phyloP scores from a whole-genome alignment of 805 yeast species.

The Torulaspora delbrueckii region DNA sequence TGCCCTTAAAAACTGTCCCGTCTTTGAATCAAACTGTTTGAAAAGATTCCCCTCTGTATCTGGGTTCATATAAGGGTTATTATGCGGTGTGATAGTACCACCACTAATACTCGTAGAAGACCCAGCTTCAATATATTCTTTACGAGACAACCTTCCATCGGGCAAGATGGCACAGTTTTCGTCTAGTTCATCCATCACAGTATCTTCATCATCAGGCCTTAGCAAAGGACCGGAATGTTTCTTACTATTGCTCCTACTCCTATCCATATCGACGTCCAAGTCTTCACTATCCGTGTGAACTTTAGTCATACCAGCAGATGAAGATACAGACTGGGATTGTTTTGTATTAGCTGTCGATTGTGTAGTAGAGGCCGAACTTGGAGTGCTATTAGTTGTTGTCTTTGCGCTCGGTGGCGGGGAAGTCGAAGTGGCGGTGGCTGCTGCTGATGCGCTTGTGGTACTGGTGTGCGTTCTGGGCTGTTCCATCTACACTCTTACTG shows the following conservation, averaged over 20 bases:
- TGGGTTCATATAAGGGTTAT: constrained; percentile 5
- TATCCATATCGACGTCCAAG: constrained; percentile 8
- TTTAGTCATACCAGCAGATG: constrained; percentile 2
- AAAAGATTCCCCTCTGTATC: constrained; percentile 17
- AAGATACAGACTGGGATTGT: constrained; percentile 1
- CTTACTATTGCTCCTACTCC: constrained; percentile 1
- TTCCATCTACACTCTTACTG: constrained; percentile 13
- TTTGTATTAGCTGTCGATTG: constrained; percentile 4
- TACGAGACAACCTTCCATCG: constrained; percentile 4
- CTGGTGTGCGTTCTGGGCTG: constrained; percentile 23
- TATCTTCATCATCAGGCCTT: constrained; percentile 5
- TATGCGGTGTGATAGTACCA: constrained; percentile 11
- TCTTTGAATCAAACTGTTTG: constrained; percentile 32
- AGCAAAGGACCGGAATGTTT: constrained; percentile 3
- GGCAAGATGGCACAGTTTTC: not conserved
- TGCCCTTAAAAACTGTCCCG: constrained; percentile 29
- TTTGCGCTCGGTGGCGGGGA: constrained; percentile 9
- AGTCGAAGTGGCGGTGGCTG: constrained; percentile 9
- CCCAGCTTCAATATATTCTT: constrained; percentile 12
- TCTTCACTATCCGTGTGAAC: constrained; percentile 5
- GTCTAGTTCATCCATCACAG: constrained; percentile 6
- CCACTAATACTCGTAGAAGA: constrained; percentile 7
- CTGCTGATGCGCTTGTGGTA: constrained; percentile 13
- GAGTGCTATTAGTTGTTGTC: not conserved
- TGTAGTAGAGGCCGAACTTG: constrained; percentile 1